These are phyloP conservation scores for Thelephora terrestris DNA, from an alignment of 1,284 basidiomycete species.

Conservation along the genomic window DNA sequence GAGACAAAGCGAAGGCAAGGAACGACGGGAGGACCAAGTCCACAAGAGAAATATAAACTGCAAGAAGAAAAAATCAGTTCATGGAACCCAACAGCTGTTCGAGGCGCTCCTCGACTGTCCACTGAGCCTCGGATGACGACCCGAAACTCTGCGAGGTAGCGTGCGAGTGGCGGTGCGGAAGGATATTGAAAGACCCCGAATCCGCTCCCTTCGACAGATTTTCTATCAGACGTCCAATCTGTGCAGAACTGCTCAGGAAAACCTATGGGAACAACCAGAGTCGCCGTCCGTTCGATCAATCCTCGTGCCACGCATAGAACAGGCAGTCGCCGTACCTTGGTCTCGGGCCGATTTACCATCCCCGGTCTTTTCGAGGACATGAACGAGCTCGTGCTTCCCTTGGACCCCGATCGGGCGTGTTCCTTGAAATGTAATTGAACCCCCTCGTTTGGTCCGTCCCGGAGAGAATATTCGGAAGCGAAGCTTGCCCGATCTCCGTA, in stretches of 20 bases:
- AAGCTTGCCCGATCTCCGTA: constrained; percentile 61
- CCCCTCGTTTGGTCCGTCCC: constrained; percentile 41
- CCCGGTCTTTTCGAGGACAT: constrained; percentile 48
- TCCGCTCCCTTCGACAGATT: constrained; percentile 69
- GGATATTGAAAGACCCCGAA: constrained; percentile 70
- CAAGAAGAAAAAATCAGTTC: constrained; percentile 9
- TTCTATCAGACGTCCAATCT: constrained; percentile 74
- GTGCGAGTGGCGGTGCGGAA: constrained; percentile 25
- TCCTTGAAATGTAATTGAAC: constrained; percentile 67
- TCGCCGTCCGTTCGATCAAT: constrained; percentile 7
- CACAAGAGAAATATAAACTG: neutral
- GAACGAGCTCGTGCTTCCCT: constrained; percentile 53
- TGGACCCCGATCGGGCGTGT: constrained; percentile 55
- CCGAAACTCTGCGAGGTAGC: constrained; percentile 46
- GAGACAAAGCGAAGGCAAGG: neutral
- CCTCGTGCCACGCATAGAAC: constrained; percentile 2
- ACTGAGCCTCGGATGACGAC: constrained; percentile 50
- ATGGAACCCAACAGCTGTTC: constrained; percentile 64
- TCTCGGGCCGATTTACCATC: constrained; percentile 55
- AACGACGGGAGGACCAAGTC: constrained; percentile 1
- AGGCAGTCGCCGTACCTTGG: constrained; percentile 44
- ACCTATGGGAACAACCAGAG: constrained; percentile 38
- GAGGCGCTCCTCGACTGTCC: constrained; percentile 65
- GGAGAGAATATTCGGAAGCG: constrained; percentile 59
- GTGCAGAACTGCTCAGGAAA: constrained; percentile 65